A percentile compares a stretch with the other conserved stretches of the same genome.
These are phyloP conservation scores for Eucalyptus marginata DNA, from an alignment of 345 rosid species.

Conservation along the genomic window DNA sequence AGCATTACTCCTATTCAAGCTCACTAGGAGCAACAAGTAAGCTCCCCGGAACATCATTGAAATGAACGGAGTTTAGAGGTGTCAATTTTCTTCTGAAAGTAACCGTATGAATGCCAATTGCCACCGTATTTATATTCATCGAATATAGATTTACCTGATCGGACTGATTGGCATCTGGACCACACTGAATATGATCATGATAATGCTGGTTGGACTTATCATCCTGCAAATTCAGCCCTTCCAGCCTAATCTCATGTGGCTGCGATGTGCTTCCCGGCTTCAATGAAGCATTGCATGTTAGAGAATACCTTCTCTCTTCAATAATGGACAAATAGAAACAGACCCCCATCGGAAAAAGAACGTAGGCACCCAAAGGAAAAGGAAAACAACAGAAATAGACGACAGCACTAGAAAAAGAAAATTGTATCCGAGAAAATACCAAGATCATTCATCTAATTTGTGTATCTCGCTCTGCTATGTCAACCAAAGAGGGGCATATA, in stretches of 20 bases:
- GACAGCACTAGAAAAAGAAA: neutral
- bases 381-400: neutral
- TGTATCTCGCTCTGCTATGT: neutral
- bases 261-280: constrained; percentile 34
- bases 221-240: neutral
- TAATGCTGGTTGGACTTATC: neutral
- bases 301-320: neutral
- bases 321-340: neutral
- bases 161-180: constrained; percentile 2
- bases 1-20: neutral
- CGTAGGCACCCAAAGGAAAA: neutral
- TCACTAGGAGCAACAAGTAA: neutral
- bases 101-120: neutral
- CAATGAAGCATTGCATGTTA: neutral
- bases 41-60: neutral
- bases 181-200: constrained; percentile 1
- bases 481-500: neutral
- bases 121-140: neutral
- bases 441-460: neutral
- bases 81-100: neutral
- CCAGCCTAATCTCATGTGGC: neutral
- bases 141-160: neutral
- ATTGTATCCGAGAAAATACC: neutral
- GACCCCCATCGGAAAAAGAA: neutral
- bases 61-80: neutral